These are phyloP conservation scores for Narthecium ossifragum DNA, from an alignment of 106 monocot genomes.

Conservation along the genomic window DNA sequence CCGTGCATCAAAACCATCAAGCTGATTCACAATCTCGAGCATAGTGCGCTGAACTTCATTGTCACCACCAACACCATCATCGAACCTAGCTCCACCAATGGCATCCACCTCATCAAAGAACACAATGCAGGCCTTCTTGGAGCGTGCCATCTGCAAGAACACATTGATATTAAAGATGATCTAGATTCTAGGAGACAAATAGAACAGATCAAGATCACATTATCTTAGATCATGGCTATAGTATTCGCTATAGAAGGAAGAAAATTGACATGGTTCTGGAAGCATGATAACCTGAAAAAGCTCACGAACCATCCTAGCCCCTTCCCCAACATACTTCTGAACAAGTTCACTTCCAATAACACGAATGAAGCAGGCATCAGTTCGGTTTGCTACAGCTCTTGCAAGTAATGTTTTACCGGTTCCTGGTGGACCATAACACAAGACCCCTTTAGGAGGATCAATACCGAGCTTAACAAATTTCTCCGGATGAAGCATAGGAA, in stretches of 20 bases:
- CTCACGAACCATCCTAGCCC: constrained; percentile 97
- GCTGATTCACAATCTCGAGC: constrained; percentile 98
- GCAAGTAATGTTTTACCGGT: constrained; percentile 97
- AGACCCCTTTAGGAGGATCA: constrained; percentile 95
- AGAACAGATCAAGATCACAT: not conserved
- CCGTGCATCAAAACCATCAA: constrained; percentile 93
- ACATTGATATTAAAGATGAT: not conserved
- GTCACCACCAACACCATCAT: constrained; percentile 97
- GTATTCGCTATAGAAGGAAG: no score
- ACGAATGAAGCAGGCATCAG: constrained; percentile 96
- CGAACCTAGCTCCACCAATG: constrained; percentile 96
- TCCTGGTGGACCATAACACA: constrained; percentile 97
- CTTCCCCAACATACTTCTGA: constrained; percentile 98
- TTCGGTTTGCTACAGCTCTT: constrained; percentile 94
- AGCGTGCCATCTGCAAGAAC: constrained; percentile 76
- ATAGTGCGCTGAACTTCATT: constrained; percentile 97
- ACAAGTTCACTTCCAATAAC: constrained; percentile 99
- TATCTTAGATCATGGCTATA: no score
- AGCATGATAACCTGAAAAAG: constrained; percentile 73
- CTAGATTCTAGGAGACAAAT: not conserved
- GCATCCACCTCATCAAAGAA: constrained; percentile 99
- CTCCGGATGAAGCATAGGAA: constrained; percentile 99
- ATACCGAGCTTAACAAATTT: constrained; percentile 99
- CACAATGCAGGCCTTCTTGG: constrained; percentile 96
- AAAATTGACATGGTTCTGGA: not conserved